phyloP scores from a whole-genome alignment of 139 green algal species.

The Auxenochlorella protothecoides region DNA sequence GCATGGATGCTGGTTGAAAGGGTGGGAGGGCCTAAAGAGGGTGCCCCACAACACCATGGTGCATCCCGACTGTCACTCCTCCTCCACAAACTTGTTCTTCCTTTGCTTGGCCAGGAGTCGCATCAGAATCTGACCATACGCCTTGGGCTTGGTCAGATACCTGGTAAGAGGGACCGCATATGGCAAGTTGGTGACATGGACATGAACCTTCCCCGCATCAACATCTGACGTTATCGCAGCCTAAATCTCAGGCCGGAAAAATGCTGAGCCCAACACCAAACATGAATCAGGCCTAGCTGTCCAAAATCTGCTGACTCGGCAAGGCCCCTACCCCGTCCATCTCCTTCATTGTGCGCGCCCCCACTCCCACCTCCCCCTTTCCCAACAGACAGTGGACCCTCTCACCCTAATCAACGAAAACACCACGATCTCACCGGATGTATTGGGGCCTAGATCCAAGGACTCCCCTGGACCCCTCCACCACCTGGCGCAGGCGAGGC shows the following conservation, averaged over 20 bases:
- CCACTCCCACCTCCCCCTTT: background rate
- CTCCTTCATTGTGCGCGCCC: background rate
- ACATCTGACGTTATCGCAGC: background rate
- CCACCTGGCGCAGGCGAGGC: slow-evolving; percentile 62
- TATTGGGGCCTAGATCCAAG: slow-evolving; percentile 24
- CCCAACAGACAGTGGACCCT: background rate
- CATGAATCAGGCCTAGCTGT: no score
- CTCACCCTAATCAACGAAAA: background rate
- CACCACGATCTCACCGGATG: background rate
- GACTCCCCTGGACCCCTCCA: slow-evolving; percentile 19
- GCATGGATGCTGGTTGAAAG: no score
- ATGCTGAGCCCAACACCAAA: no score
- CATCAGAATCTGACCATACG: slow-evolving; percentile 67
- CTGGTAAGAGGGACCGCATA: background rate
- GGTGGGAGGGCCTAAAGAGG: no score
- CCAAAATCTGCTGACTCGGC: no score
- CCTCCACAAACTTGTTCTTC: slow-evolving; percentile 64
- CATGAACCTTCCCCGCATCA: background rate
- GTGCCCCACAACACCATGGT: no score
- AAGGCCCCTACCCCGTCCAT: background rate
- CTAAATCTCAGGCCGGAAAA: no score
- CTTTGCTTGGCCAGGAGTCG: slow-evolving; percentile 42
- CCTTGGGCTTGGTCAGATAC: slow-evolving; percentile 49
- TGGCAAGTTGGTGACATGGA: background rate
- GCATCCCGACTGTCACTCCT: slow-evolving; percentile 14